Evolutionary conservation across 1,284 basidiomycete genomes (phyloP).

Genomic region (Ganoderma multipileum): DNA sequence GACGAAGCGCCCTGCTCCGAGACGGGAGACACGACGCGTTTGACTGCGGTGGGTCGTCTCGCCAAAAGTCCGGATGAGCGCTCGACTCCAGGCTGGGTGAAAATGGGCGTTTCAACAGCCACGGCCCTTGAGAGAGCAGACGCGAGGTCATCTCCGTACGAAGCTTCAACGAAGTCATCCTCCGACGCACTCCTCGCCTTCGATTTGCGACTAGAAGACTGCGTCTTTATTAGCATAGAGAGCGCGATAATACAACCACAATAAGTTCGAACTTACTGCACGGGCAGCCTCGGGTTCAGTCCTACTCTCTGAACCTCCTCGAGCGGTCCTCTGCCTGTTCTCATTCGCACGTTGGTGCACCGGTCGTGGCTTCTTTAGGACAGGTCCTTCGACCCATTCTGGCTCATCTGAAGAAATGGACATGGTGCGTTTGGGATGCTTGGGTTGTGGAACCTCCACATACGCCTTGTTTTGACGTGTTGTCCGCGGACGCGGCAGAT

Average conservation of each 20-base stretch:
- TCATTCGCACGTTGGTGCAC: background rate
- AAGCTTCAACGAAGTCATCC: conserved; percentile 4
- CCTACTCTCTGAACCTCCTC: conserved; percentile 4
- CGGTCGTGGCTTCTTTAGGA: background rate
- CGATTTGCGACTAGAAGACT: conserved; percentile 4
- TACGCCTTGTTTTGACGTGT: conserved; percentile 1
- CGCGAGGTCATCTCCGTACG: conserved; percentile 11
- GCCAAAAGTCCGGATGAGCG: background rate
- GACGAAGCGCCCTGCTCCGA: conserved; percentile 1
- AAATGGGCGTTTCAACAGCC: conserved; percentile 4
- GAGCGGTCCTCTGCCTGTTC: background rate
- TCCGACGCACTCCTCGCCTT: background rate
- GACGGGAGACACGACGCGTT: conserved; percentile 10
- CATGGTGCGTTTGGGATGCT: background rate
- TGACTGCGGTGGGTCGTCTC: background rate
- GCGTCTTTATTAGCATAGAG: background rate
- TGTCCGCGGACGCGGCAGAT: background rate
- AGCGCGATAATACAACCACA: background rate
- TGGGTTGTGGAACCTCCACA: background rate
- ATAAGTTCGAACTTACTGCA: conserved; percentile 1
- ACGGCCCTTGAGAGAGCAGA: conserved; percentile 3
- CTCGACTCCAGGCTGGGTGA: background rate
- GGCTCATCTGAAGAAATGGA: background rate
- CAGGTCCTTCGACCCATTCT: background rate
- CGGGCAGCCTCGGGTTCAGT: background rate